phyloP scores from a whole-genome alignment of 768 basidiomycete species.

The Collybia mongolica region DNA sequence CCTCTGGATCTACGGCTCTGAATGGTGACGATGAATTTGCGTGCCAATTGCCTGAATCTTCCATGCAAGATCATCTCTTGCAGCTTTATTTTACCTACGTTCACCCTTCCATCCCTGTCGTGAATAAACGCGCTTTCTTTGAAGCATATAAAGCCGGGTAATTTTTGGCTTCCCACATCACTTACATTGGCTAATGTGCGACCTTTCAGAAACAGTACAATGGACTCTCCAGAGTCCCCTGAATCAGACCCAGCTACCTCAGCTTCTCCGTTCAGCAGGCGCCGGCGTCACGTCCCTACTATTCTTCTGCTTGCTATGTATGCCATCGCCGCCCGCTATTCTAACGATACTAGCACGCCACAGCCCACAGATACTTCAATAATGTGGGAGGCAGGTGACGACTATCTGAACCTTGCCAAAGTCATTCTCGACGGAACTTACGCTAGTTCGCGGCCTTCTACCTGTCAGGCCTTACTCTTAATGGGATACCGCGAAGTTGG shows the following conservation, averaged over 20 bases:
- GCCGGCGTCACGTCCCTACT: constrained; percentile 50
- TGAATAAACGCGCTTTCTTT: constrained; percentile 71
- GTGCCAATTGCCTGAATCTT: constrained; percentile 51
- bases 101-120: constrained; percentile 74
- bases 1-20: constrained; percentile 28
- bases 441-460: constrained; percentile 69
- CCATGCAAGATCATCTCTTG: constrained; percentile 66
- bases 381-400: constrained; percentile 86
- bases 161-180: constrained; percentile 5
- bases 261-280: constrained; percentile 36
- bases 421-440: constrained; percentile 63
- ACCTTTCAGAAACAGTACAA: too few relatives aligned
- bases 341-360: constrained; percentile 29
- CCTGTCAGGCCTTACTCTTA: constrained; percentile 77
- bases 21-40: constrained; percentile 35
- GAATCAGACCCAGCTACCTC: constrained; percentile 14
- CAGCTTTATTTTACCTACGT: constrained; percentile 81
- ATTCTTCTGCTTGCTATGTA: constrained; percentile 84
- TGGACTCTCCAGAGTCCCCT: constrained; percentile 16
- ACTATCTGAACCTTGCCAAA: constrained; percentile 68
- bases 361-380: constrained; percentile 42
- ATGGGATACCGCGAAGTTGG: constrained; percentile 86
- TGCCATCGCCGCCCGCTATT: constrained; percentile 76
- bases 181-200: constrained; percentile 16
- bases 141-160: constrained; percentile 48